A percentile compares a stretch with the other conserved stretches of the same genome.
Conservation (phyloP, 768 basidiomycete species). For the Hydnum rufescens region DNA sequence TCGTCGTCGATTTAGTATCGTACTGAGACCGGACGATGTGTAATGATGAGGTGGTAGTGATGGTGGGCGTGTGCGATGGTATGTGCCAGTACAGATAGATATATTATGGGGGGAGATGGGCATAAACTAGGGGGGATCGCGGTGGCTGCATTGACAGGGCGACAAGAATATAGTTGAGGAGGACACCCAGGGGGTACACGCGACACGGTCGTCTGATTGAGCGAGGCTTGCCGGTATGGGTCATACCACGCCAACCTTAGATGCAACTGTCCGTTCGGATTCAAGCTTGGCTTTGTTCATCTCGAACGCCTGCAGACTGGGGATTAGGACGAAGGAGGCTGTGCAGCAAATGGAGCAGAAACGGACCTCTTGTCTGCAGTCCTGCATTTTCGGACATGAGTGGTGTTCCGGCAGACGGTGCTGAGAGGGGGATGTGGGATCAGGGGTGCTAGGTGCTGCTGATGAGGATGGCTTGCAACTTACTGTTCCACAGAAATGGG, state of each 20-base stretch:
- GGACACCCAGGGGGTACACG: slow-evolving; percentile 8
- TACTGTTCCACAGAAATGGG: slow-evolving; percentile 44
- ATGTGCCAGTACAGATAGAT: no score
- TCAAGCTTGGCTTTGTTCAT: slow-evolving; percentile 75
- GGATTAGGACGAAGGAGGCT: background rate
- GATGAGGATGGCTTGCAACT: slow-evolving; percentile 1
- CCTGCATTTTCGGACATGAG: slow-evolving; percentile 61
- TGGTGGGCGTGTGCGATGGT: slow-evolving; percentile 1
- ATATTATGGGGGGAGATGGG: background rate
- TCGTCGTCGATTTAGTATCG: slow-evolving; percentile 1
- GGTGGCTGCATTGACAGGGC: slow-evolving; percentile 1
- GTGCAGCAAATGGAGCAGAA: background rate
- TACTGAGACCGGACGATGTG: slow-evolving; percentile 7
- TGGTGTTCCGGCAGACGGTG: slow-evolving; percentile 84
- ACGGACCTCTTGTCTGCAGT: slow-evolving; percentile 37
- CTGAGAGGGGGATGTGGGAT: slow-evolving; percentile 21
- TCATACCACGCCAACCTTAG: slow-evolving; percentile 71
- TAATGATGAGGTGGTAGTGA: slow-evolving; percentile 6
- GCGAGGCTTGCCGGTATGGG: no score
- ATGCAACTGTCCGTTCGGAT: slow-evolving; percentile 67
- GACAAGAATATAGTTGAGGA: background rate
- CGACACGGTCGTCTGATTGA: background rate
- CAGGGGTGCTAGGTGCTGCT: slow-evolving; percentile 1
- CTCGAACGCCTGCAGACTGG: slow-evolving; percentile 46
- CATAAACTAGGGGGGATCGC: slow-evolving; percentile 1